Percentiles rank a stretch among this genome's conserved stretches.
Evolutionary conservation across 2,329 filamentous ascomycete genomes (phyloP).

Genomic region (Cladosporium phlei): DNA sequence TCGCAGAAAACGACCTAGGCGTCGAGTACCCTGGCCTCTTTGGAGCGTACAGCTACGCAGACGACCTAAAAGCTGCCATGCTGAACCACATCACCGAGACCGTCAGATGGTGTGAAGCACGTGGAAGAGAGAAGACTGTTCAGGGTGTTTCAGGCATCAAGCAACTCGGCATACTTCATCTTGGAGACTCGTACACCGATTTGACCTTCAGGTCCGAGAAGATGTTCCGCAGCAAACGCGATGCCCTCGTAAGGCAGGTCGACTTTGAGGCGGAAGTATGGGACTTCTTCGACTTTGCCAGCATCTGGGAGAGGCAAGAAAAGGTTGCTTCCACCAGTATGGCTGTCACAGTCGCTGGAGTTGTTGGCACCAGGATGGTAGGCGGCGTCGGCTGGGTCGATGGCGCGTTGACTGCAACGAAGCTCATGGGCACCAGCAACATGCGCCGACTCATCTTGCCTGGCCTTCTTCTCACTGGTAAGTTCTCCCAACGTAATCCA

Average conservation of each 20-base stretch:
- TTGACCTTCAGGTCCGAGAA: slow-evolving; percentile 84
- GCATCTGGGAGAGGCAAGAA: slow-evolving; percentile 82
- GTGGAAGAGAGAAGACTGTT: slow-evolving; percentile 73
- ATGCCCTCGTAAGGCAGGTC: slow-evolving; percentile 77
- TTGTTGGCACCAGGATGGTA: slow-evolving; percentile 74
- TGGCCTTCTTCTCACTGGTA: slow-evolving; percentile 72
- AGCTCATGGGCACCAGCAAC: slow-evolving; percentile 75
- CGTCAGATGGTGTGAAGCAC: slow-evolving; percentile 75
- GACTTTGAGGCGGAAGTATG: slow-evolving; percentile 81
- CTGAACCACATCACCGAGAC: slow-evolving; percentile 77
- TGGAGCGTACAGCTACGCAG: slow-evolving; percentile 83
- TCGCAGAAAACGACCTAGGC: slow-evolving; percentile 72
- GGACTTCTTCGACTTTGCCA: slow-evolving; percentile 89
- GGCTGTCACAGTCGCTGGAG: slow-evolving; percentile 85
- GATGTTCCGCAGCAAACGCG: slow-evolving; percentile 85
- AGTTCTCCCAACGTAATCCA: slow-evolving; percentile 32
- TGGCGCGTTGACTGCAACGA: slow-evolving; percentile 74
- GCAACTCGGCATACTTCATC: slow-evolving; percentile 78
- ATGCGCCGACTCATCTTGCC: slow-evolving; percentile 76
- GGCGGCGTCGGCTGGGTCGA: slow-evolving; percentile 87
- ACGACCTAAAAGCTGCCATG: slow-evolving; percentile 89
- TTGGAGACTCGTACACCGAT: slow-evolving; percentile 80
- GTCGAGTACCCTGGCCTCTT: slow-evolving; percentile 84
- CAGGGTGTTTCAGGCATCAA: slow-evolving; percentile 82
- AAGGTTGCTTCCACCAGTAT: slow-evolving; percentile 92